Evolutionary conservation across 73 alveolate genomes (phyloP).

Genomic region (Uronychia setigera): DNA sequence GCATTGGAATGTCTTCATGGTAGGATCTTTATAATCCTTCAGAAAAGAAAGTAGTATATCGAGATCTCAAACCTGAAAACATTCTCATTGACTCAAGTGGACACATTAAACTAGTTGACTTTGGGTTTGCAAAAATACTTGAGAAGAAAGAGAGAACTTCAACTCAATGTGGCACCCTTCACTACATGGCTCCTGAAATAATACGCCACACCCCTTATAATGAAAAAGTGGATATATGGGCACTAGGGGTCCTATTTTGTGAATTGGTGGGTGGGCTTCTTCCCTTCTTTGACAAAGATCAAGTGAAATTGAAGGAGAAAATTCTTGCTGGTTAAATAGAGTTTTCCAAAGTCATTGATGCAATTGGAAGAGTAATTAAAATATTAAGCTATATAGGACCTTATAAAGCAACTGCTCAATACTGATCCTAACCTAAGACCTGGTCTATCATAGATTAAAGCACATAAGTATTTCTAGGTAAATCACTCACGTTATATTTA

Average conservation of each 20-base stretch:
- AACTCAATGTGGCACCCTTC: background rate
- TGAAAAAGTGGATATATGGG: background rate
- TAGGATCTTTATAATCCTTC: background rate
- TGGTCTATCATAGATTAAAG: constrained; percentile 34
- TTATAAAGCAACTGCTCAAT: background rate
- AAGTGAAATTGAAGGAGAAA: background rate
- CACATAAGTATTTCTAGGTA: constrained; percentile 19
- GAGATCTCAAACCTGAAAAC: constrained; percentile 7
- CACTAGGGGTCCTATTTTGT: background rate
- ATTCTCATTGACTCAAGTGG: constrained; percentile 52
- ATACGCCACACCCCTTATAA: constrained; percentile 48
- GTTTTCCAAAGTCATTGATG: background rate
- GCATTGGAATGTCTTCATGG: background rate
- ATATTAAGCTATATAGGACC: background rate
- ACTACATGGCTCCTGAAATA: constrained; percentile 59
- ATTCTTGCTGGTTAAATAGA: background rate
- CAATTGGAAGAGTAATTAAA: background rate
- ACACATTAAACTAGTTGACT: constrained; percentile 56
- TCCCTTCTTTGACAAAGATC: background rate
- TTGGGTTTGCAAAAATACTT: constrained; percentile 41
- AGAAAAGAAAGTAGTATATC: background rate
- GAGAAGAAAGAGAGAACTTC: background rate
- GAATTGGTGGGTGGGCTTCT: background rate
- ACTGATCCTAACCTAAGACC: background rate
- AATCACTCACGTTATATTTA: background rate